Conservation (phyloP, 1,139 yeast species). For the Trichomonascaceae sp. region DNA sequence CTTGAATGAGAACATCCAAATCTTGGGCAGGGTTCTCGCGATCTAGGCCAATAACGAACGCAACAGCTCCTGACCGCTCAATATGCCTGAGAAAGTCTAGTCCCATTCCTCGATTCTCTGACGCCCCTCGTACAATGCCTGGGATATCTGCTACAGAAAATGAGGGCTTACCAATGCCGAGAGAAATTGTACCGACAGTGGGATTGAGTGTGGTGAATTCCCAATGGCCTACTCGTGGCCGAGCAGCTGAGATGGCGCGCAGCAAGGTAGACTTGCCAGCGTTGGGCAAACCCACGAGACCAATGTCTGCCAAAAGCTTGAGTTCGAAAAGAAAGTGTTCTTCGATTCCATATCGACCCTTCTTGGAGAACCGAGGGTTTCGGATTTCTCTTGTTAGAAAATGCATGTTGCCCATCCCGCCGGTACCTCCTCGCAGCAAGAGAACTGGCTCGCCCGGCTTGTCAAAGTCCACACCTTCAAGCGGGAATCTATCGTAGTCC, state of each 20-base stretch:
- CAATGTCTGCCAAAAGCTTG: conserved; percentile 81
- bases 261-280: conserved; percentile 90
- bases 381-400: conserved; percentile 72
- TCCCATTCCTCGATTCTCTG: conserved; percentile 78
- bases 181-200: conserved; percentile 71
- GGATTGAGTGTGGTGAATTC: conserved; percentile 92
- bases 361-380: conserved; percentile 78
- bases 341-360: conserved; percentile 60
- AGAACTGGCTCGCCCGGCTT: conserved; percentile 58
- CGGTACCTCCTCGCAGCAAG: conserved; percentile 71
- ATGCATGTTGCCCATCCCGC: conserved; percentile 96
- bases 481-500: conserved; percentile 55
- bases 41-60: conserved; percentile 73
- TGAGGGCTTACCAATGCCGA: conserved; percentile 48
- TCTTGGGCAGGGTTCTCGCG: conserved; percentile 49
- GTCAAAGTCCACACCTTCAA: conserved; percentile 63
- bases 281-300: conserved; percentile 88
- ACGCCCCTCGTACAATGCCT: conserved; percentile 83
- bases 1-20: conserved; percentile 45
- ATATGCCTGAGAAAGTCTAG: conserved; percentile 82
- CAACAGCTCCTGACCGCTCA: conserved; percentile 82
- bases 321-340: conserved; percentile 66
- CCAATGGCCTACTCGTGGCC: conserved; percentile 93
- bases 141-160: conserved; percentile 97
- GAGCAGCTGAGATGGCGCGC: conserved; percentile 79